Percentiles rank a stretch among this genome's conserved stretches.
These are phyloP conservation scores for Aphanoascus verrucosus DNA, from an alignment of 2,329 filamentous ascomycete species.

Conservation along the genomic window DNA sequence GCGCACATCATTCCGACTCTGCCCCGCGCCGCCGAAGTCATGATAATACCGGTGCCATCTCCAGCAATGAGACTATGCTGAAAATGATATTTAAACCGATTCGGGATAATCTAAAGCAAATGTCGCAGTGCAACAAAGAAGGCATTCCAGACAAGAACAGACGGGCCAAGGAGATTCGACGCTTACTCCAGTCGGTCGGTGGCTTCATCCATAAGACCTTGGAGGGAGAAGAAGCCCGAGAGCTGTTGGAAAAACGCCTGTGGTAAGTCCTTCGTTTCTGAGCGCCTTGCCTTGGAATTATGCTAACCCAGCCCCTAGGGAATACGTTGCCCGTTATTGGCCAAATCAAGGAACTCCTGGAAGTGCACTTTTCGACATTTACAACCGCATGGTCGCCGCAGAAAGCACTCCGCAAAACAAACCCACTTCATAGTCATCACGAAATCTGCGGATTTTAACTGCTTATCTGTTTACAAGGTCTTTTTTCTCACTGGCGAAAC, in stretches of 20 bases:
- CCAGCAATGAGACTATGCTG: constrained; percentile 33
- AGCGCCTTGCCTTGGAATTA: not conserved
- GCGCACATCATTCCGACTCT: constrained; percentile 17
- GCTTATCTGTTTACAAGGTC: not conserved
- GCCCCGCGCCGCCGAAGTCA: constrained; percentile 20
- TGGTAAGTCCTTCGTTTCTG: constrained; percentile 29
- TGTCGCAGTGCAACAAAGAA: constrained; percentile 38
- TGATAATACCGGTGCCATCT: constrained; percentile 17
- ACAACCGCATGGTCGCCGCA: constrained; percentile 13
- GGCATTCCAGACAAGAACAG: constrained; percentile 35
- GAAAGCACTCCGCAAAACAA: constrained; percentile 10
- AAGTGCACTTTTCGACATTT: constrained; percentile 16
- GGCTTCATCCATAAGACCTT: constrained; percentile 36
- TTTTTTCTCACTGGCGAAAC: not conserved
- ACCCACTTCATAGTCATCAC: not conserved
- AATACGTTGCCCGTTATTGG: constrained; percentile 39
- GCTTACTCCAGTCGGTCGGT: constrained; percentile 36
- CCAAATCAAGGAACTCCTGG: constrained; percentile 32
- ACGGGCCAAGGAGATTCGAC: constrained; percentile 35
- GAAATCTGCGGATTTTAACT: not conserved
- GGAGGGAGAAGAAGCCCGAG: constrained; percentile 29
- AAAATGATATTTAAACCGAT: constrained; percentile 40
- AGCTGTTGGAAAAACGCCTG: constrained; percentile 34
- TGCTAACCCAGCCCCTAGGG: constrained; percentile 29
- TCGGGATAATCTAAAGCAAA: constrained; percentile 32